A percentile compares a stretch with the other conserved stretches of the same genome.
These are phyloP conservation scores for Musa troglodytarum DNA, from an alignment of 176 grass and related monocot genomes.

Conservation along the genomic window DNA sequence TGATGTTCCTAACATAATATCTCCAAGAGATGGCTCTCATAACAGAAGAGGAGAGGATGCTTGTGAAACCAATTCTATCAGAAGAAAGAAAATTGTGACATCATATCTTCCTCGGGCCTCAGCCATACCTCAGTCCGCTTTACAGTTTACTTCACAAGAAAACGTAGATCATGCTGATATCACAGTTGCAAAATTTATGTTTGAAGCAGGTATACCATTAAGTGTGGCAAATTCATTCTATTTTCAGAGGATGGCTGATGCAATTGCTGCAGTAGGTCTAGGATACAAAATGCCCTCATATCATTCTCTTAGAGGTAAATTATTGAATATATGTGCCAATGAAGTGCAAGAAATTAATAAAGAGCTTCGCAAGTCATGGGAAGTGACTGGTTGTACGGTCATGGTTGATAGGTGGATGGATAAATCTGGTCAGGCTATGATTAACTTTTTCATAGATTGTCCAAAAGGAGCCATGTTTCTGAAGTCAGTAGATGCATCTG, in stretches of 20 bases:
- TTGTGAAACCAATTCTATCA: neutral
- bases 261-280: constrained; percentile 26
- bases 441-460: constrained; percentile 44
- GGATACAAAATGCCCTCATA: constrained; percentile 30
- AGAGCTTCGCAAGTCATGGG: constrained; percentile 35
- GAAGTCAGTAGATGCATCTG: constrained; percentile 33
- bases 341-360: constrained; percentile 20
- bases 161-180: constrained; percentile 21
- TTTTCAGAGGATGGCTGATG: constrained; percentile 32
- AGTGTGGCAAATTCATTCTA: constrained; percentile 32
- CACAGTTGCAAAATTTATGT: constrained; percentile 31
- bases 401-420: constrained; percentile 24
- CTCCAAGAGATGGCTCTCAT: constrained; percentile 2
- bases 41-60: constrained; percentile 13
- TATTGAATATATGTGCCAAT: constrained; percentile 23
- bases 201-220: constrained; percentile 33
- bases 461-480: constrained; percentile 35
- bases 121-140: neutral
- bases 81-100: constrained; percentile 10
- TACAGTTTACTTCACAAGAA: constrained; percentile 18
- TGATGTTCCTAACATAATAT: constrained; percentile 3
- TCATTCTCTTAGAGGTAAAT: constrained; percentile 28
- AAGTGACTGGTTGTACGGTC: constrained; percentile 27
- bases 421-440: neutral
- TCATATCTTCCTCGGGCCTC: neutral